These are phyloP conservation scores for Sporothrix schenckii DNA, from an alignment of 2,329 filamentous ascomycete species.

Conservation along the genomic window DNA sequence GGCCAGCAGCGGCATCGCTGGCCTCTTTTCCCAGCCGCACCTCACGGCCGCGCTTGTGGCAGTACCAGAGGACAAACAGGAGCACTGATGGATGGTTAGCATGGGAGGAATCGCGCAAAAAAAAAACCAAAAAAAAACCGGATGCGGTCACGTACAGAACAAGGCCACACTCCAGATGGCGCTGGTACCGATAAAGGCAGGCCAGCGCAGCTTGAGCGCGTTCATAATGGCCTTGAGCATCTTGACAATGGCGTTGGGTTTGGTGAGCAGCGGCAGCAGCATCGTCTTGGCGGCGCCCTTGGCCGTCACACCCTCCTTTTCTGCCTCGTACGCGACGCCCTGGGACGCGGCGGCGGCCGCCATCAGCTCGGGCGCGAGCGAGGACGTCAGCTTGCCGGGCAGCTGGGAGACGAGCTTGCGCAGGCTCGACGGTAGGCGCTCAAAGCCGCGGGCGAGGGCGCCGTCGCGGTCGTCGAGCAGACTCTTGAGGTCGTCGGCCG, in stretches of 20 bases:
- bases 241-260: slow-evolving; percentile 81
- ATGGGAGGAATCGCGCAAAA: too few relatives aligned
- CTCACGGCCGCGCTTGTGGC: slow-evolving; percentile 91
- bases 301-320: slow-evolving; percentile 54
- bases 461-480: slow-evolving; percentile 65
- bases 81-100: slow-evolving; percentile 60
- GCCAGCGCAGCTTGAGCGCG: slow-evolving; percentile 83
- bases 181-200: slow-evolving; percentile 88
- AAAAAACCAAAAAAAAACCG: not conserved
- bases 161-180: slow-evolving; percentile 86
- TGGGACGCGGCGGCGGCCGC: slow-evolving; percentile 77
- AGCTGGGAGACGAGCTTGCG: slow-evolving; percentile 85
- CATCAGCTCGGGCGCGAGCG: slow-evolving; percentile 78
- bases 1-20: not conserved
- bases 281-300: slow-evolving; percentile 65
- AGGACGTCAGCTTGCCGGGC: slow-evolving; percentile 76
- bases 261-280: slow-evolving; percentile 73
- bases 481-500: slow-evolving; percentile 79
- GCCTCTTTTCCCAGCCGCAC: slow-evolving; percentile 65
- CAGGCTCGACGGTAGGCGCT: slow-evolving; percentile 73
- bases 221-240: slow-evolving; percentile 90
- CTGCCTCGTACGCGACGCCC: slow-evolving; percentile 56
- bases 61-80: slow-evolving; percentile 96
- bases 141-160: slow-evolving; percentile 66
- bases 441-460: slow-evolving; percentile 61